phyloP scores from a whole-genome alignment of 176 grass and related monocot species.

The Paspalum notatum region DNA sequence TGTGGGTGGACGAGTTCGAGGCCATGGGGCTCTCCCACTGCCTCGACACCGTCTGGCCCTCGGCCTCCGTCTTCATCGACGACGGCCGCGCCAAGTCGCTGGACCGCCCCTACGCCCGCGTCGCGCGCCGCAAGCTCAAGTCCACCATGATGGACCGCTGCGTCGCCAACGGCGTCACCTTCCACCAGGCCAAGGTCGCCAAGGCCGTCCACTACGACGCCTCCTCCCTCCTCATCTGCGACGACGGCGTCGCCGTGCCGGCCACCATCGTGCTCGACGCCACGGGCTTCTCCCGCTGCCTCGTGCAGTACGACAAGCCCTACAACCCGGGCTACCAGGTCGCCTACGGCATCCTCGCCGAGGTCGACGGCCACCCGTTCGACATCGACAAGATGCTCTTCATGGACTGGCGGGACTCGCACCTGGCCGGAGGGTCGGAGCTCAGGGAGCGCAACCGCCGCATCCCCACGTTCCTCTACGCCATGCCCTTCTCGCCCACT shows the following conservation, averaged over 20 bases:
- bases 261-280: constrained; percentile 87
- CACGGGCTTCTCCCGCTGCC: constrained; percentile 85
- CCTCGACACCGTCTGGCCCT: constrained; percentile 78
- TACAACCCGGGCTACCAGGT: constrained; percentile 98
- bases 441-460: constrained; percentile 66
- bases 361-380: constrained; percentile 93
- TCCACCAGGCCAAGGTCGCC: constrained; percentile 83
- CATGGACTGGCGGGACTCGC: constrained; percentile 99
- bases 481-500: constrained; percentile 90
- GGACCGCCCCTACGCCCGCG: constrained; percentile 69
- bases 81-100: constrained; percentile 59
- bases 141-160: constrained; percentile 89
- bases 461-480: constrained; percentile 91
- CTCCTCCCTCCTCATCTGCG: constrained; percentile 76
- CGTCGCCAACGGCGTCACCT: constrained; percentile 63
- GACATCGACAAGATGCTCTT: constrained; percentile 99
- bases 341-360: constrained; percentile 89
- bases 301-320: constrained; percentile 85
- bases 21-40: constrained; percentile 88
- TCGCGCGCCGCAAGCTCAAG: constrained; percentile 87
- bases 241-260: constrained; percentile 75
- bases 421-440: constrained; percentile 56
- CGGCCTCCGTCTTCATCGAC: constrained; percentile 69
- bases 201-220: constrained; percentile 70
- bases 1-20: constrained; percentile 97